Percentiles rank a stretch among this genome's conserved stretches.
Evolutionary conservation across 2,329 filamentous ascomycete species (phyloP).

Genomic region (Fusarium sp.): DNA sequence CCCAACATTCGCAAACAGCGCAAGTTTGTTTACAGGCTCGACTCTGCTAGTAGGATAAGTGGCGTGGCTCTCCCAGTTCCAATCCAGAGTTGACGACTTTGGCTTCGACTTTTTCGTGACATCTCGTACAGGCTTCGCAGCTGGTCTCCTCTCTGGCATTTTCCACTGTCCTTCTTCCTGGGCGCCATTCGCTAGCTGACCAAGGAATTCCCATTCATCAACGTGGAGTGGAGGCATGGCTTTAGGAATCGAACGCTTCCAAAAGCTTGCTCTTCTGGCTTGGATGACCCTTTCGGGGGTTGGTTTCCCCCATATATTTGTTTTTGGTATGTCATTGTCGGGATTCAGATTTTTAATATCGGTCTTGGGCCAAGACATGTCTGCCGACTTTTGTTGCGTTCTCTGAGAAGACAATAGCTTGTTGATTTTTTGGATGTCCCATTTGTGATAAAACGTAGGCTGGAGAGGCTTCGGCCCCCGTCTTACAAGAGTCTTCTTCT

Average conservation of each 20-base stretch:
- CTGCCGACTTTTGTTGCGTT: conserved; percentile 44
- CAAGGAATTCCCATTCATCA: conserved; percentile 67
- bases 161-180: conserved; percentile 52
- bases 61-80: conserved; percentile 59
- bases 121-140: conserved; percentile 21
- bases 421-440: conserved; percentile 60
- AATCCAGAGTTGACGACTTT: conserved; percentile 25
- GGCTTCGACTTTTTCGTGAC: background rate
- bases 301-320: conserved; percentile 63
- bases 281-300: conserved; percentile 53
- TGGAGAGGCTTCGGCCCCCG: conserved; percentile 20
- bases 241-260: conserved; percentile 57
- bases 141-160: conserved; percentile 50
- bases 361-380: conserved; percentile 43
- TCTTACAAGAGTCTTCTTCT: background rate
- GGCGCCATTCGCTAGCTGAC: conserved; percentile 57
- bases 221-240: conserved; percentile 65
- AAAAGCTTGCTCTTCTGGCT: conserved; percentile 61
- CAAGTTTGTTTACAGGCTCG: conserved; percentile 52
- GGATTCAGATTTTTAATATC: conserved; percentile 51
- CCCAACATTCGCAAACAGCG: conserved; percentile 37
- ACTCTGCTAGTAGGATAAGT: conserved; percentile 52
- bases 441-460: conserved; percentile 58
- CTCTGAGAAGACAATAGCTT: conserved; percentile 57
- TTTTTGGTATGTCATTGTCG: conserved; percentile 51